Evolutionary conservation across 2,329 filamentous ascomycete genomes (phyloP).

Genomic region (Clarireedia homoeocarpa): DNA sequence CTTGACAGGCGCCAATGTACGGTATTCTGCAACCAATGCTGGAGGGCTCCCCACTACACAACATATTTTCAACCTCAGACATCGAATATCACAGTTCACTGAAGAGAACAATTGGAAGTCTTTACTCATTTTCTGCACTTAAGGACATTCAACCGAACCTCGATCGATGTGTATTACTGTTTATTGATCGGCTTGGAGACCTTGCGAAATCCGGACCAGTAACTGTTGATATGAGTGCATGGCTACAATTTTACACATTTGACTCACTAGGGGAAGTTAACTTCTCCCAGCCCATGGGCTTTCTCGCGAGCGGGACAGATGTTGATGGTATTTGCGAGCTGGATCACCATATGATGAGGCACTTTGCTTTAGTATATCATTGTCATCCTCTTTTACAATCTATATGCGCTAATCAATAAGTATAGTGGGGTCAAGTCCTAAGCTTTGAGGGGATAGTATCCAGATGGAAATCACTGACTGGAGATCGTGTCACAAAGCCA

Average conservation of each 20-base stretch:
- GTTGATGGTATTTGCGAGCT: background rate
- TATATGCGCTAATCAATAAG: background rate
- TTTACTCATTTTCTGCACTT: background rate
- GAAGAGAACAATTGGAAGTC: background rate
- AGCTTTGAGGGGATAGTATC: background rate
- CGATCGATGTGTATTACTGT: background rate
- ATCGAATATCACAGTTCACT: background rate
- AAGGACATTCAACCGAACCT: background rate
- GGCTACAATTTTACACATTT: conserved; percentile 5
- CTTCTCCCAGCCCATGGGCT: background rate
- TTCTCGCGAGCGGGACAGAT: background rate
- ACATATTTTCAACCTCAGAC: background rate
- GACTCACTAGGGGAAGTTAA: conserved; percentile 1
- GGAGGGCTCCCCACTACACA: background rate
- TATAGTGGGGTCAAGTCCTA: background rate
- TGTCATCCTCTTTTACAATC: background rate
- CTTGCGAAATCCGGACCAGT: background rate
- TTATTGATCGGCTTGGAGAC: background rate
- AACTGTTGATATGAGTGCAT: background rate
- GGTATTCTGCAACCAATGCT: background rate
- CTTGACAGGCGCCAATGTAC: background rate
- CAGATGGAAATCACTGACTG: background rate
- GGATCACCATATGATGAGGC: background rate
- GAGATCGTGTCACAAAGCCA: background rate
- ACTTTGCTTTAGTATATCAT: background rate